Evolutionary conservation across 116 monocot genomes (phyloP).

Genomic region (Zostera marina): DNA sequence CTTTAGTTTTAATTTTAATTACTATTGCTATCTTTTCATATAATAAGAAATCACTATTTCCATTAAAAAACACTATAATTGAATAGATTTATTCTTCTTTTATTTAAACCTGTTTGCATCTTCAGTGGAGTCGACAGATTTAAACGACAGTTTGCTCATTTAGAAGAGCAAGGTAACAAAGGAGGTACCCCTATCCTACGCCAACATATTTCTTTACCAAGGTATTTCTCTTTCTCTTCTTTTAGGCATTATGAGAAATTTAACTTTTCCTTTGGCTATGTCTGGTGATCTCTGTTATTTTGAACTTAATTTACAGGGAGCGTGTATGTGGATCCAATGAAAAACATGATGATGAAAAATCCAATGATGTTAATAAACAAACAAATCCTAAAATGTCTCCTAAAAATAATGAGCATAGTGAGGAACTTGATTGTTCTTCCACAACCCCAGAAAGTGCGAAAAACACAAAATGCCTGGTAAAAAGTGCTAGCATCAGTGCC

Average conservation of each 20-base stretch:
- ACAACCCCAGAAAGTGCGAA: slow-evolving; percentile 24
- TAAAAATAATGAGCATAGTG: slow-evolving; percentile 27
- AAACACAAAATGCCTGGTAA: slow-evolving; percentile 43
- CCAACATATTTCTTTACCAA: slow-evolving; percentile 38
- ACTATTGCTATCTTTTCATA: too few relatives aligned
- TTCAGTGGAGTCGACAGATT: slow-evolving; percentile 42
- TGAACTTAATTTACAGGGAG: slow-evolving; percentile 27
- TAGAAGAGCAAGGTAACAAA: slow-evolving; percentile 33
- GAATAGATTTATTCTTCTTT: too few relatives aligned
- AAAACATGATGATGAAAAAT: slow-evolving; percentile 30
- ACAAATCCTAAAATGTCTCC: slow-evolving; percentile 35
- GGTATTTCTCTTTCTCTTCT: slow-evolving; percentile 10
- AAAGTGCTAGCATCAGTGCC: slow-evolving; percentile 77
- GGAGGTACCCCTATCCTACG: slow-evolving; percentile 25
- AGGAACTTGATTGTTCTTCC: slow-evolving; percentile 7
- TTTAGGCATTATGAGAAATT: not conserved
- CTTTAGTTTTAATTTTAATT: too few relatives aligned
- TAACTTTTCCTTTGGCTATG: not conserved
- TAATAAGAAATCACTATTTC: too few relatives aligned
- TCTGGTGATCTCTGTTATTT: not conserved
- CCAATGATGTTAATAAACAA: slow-evolving; percentile 37
- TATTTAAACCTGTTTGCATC: not conserved
- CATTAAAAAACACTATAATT: too few relatives aligned
- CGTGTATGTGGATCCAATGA: slow-evolving; percentile 27
- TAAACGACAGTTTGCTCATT: slow-evolving; percentile 36